Percentiles rank a stretch among this genome's conserved stretches.
Conservation (phyloP, 176 grass and related monocot genomes). For the Cenchrus americanus region DNA sequence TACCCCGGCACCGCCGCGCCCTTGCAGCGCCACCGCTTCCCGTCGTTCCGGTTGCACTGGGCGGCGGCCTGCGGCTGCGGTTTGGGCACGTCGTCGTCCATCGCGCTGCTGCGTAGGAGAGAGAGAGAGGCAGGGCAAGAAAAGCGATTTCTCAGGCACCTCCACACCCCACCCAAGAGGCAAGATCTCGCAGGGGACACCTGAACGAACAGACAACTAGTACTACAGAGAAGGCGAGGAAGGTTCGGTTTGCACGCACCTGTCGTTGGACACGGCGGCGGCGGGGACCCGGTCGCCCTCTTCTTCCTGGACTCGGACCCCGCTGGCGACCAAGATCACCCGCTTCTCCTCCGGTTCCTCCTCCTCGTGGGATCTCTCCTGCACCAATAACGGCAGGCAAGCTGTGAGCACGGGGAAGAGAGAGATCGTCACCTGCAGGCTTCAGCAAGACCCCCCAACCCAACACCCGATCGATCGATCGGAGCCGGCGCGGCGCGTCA, state of each 20-base stretch:
- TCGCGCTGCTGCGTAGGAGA: neutral
- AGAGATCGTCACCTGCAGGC: neutral
- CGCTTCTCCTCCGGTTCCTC: constrained; percentile 2
- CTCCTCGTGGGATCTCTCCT: constrained; percentile 9
- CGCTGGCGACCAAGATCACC: constrained; percentile 12
- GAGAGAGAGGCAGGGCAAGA: too few species aligned
- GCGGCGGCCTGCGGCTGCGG: neutral
- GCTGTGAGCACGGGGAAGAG: neutral
- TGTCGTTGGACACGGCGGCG: constrained; percentile 13
- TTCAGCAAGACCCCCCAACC: neutral
- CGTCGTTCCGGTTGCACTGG: constrained; percentile 56
- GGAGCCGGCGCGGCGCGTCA: neutral
- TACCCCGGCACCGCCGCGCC: constrained; percentile 32
- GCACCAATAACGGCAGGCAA: neutral
- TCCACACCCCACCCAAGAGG: neutral
- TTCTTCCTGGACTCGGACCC: neutral
- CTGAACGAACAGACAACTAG: neutral
- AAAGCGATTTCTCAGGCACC: neutral
- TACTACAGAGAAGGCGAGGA: neutral
- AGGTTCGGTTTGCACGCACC: neutral
- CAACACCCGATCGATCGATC: constrained; percentile 21
- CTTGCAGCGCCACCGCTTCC: constrained; percentile 64
- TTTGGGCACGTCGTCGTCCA: neutral
- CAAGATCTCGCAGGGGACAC: neutral
- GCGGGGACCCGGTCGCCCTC: neutral